These are phyloP conservation scores for Colletotrichum euphorbiae DNA, from an alignment of 2,329 filamentous ascomycete genomes.

Conservation along the genomic window DNA sequence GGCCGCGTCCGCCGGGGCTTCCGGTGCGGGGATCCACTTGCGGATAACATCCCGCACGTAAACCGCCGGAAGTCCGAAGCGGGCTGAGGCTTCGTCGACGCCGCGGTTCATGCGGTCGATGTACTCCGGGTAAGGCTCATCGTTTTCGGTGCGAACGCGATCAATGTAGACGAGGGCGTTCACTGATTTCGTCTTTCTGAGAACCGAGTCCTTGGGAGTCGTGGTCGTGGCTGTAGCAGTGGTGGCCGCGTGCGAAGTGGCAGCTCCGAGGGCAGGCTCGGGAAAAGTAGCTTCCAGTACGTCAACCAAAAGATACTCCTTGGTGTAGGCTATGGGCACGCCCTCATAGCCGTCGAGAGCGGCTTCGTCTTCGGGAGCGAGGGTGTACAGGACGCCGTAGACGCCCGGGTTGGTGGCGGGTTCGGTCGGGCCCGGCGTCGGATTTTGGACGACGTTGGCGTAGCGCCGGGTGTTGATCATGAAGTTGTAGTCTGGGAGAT, in stretches of 20 bases:
- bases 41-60: conserved; percentile 69
- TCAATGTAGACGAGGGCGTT: conserved; percentile 72
- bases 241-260: neutral
- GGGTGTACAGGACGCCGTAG: conserved; percentile 68
- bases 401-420: conserved; percentile 53
- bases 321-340: conserved; percentile 72
- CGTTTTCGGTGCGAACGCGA: conserved; percentile 51
- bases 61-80: conserved; percentile 63
- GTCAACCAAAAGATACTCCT: conserved; percentile 58
- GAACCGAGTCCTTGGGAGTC: neutral
- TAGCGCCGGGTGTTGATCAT: conserved; percentile 75
- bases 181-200: neutral
- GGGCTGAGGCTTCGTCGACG: conserved; percentile 66
- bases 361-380: conserved; percentile 62
- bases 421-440: conserved; percentile 10
- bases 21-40: conserved; percentile 49
- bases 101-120: conserved; percentile 72
- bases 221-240: neutral
- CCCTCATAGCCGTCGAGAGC: conserved; percentile 69
- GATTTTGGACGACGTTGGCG: conserved; percentile 69
- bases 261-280: neutral
- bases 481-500: conserved; percentile 70
- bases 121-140: conserved; percentile 67
- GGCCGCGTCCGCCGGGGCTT: neutral
- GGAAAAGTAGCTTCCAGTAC: conserved; percentile 44